These are phyloP conservation scores for Halenospora varia DNA, from an alignment of 495 filamentous ascomycete genomes.

Conservation along the genomic window DNA sequence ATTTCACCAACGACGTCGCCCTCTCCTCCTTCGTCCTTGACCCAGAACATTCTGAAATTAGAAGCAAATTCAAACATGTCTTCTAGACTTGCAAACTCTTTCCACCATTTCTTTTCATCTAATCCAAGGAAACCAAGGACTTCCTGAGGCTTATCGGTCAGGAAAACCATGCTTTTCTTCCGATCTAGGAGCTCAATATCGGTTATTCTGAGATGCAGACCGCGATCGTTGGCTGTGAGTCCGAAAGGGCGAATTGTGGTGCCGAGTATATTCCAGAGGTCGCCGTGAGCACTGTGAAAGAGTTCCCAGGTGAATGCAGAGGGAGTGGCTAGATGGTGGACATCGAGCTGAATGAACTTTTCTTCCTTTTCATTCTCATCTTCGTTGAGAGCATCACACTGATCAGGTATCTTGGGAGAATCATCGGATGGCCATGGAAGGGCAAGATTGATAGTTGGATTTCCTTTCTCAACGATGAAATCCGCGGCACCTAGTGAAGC, in stretches of 20 bases:
- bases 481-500: conserved; percentile 28
- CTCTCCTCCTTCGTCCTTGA: conserved; percentile 21
- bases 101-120: conserved; percentile 34
- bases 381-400: background rate
- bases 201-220: conserved; percentile 54
- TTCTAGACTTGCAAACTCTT: conserved; percentile 43
- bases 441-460: conserved; percentile 36
- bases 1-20: conserved; percentile 14
- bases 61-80: conserved; percentile 54
- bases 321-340: conserved; percentile 43
- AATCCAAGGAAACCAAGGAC: conserved; percentile 58
- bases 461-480: conserved; percentile 23
- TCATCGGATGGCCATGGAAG: conserved; percentile 41
- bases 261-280: conserved; percentile 63
- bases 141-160: conserved; percentile 48
- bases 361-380: conserved; percentile 20
- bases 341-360: conserved; percentile 59
- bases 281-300: conserved; percentile 61
- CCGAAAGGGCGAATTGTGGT: conserved; percentile 55
- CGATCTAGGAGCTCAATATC: conserved; percentile 55
- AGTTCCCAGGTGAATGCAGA: conserved; percentile 49
- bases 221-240: conserved; percentile 56
- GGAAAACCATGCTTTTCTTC: conserved; percentile 50
- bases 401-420: background rate
- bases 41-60: conserved; percentile 49